Base-by-base conservation (phyloP, 805 yeast genomes). In the Kazachstania viticola region DNA sequence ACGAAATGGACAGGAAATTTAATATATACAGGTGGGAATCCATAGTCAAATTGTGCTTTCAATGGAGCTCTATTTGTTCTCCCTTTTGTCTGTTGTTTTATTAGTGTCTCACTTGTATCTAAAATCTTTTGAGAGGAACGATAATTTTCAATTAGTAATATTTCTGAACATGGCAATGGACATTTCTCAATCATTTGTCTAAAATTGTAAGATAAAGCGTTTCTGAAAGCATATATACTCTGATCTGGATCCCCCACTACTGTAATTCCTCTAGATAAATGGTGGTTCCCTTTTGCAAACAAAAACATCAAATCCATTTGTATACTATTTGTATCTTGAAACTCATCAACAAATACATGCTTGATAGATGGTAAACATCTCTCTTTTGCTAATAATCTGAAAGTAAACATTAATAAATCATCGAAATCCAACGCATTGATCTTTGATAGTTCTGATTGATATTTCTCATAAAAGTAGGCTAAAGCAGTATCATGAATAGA, bases 211-310 rank as follows among this genome's bases (percentile, higher is more conserved):
- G 78, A 64, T 22, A 74, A 73, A 0, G 96, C 96, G 45, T 78
- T 75, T 38, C 97, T 62, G 44, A 88, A 88, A 0, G 79, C 84
- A 52, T 91, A 88, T 15, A 88, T 88, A 48, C 94, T 78, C 55
- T 88, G 98, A 54, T 91, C 95, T 0, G 95, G 95, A 49, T 88
- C 98, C 1, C 98, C 98, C 2, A 88, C 96, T 1, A 85, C 76
- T 0, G 96, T 82, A 7, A 88, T 67, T 36, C 76, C 76, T 38
- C 73, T 51, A 23, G 62, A 64, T 14, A 48, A 32, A 14, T 56
- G 51, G 3, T 54, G 45, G 25, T 67, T 61, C 35, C 61, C 61
- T 9, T 49, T 46, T 0, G 76, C 64, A 21, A 79, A 56, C 4
- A 61, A 58, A 38, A 67, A 67, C 63, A 83, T 68, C 28, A 91